These are phyloP conservation scores for Trypanosoma boissoni DNA, from an alignment of 208 protist species.

Conservation along the genomic window DNA sequence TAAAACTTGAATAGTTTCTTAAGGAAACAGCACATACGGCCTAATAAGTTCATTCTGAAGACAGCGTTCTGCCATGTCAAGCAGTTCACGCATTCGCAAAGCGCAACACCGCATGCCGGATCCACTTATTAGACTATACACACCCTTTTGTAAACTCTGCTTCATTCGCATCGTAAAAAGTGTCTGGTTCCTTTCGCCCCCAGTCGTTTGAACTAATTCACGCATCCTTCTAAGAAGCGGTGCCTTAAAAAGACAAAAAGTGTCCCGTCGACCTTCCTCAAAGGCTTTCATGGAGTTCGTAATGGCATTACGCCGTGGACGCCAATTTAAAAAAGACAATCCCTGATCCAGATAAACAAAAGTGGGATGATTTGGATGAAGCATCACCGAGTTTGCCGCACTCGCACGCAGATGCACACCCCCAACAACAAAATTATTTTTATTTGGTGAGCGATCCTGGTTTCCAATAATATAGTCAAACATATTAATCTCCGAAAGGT, in stretches of 20 bases:
- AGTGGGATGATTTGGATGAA: constrained; percentile 31
- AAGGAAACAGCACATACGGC: constrained; percentile 22
- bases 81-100: constrained; percentile 6
- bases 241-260: constrained; percentile 35
- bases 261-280: constrained; percentile 9
- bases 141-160: not conserved
- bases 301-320: constrained; percentile 28
- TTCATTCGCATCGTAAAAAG: constrained; percentile 13
- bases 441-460: constrained; percentile 40
- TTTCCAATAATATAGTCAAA: constrained; percentile 43
- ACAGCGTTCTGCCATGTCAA: constrained; percentile 19
- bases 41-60: constrained; percentile 15
- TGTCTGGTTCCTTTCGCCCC: constrained; percentile 1
- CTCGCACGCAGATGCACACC: not conserved
- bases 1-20: constrained; percentile 9
- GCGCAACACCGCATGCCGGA: not conserved
- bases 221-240: constrained; percentile 22
- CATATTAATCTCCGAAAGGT: constrained; percentile 30
- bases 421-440: constrained; percentile 49
- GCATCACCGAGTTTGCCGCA: not conserved
- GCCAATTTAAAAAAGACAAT: constrained; percentile 23
- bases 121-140: constrained; percentile 11
- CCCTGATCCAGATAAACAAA: constrained; percentile 45
- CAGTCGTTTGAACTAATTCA: constrained; percentile 3
- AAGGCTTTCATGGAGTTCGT: constrained; percentile 11